A percentile compares a stretch with the other conserved stretches of the same genome.
These are phyloP conservation scores for Deinandra increscens DNA, from an alignment of 129 eudicot species.

Conservation along the genomic window DNA sequence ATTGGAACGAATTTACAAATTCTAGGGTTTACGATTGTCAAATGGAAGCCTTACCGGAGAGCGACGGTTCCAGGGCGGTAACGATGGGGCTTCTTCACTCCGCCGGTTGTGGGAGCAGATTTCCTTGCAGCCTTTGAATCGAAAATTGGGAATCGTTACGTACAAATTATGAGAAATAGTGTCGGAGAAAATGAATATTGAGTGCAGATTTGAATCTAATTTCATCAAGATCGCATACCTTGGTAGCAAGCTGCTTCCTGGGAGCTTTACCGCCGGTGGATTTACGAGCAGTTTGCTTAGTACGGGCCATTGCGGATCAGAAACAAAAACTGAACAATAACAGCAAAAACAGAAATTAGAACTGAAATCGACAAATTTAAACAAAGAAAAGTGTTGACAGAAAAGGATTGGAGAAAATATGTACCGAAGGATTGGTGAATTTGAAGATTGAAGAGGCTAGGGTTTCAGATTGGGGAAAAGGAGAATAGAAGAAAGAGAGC, in stretches of 20 bases:
- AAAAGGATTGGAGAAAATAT: not conserved
- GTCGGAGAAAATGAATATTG: not conserved
- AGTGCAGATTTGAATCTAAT: not conserved
- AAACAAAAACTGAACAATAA: not conserved
- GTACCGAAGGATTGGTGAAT: too few species aligned
- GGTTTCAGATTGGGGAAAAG: constrained; percentile 16
- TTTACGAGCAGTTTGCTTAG: constrained; percentile 90
- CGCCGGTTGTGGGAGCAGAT: too few species aligned
- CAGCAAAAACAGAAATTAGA: not conserved
- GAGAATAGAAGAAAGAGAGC: not conserved
- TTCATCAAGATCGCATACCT: constrained; percentile 29
- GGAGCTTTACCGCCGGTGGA: constrained; percentile 96
- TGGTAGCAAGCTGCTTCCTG: constrained; percentile 83
- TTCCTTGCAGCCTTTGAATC: constrained; percentile 67
- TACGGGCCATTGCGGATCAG: constrained; percentile 67
- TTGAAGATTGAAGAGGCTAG: not conserved
- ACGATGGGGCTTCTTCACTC: too few species aligned
- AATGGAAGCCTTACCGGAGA: constrained; percentile 47
- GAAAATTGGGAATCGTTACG: not conserved
- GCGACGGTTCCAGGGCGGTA: too few species aligned
- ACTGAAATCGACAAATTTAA: not conserved
- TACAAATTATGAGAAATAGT: not conserved
- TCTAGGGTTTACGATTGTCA: not conserved
- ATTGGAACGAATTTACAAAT: not conserved
- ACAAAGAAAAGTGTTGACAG: not conserved